These are phyloP conservation scores for Ustilago xerochloae DNA, from an alignment of 1,284 basidiomycete species.

Conservation along the genomic window DNA sequence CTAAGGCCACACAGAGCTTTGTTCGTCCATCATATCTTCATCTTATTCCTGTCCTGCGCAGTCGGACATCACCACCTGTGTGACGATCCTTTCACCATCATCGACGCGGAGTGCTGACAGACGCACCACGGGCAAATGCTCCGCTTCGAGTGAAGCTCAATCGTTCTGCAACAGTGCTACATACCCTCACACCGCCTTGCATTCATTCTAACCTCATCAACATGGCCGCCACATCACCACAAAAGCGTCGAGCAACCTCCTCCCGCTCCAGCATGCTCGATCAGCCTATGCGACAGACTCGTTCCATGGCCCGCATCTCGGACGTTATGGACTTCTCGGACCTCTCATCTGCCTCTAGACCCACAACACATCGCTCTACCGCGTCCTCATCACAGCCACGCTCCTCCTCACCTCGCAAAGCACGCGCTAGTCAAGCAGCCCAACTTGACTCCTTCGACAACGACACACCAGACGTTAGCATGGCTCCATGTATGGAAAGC, in stretches of 20 bases:
- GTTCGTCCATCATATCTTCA: slow-evolving; percentile 13
- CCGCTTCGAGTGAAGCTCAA: background rate
- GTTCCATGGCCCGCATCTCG: slow-evolving; percentile 46
- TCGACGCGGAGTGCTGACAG: too few species aligned
- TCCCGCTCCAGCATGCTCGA: slow-evolving; percentile 18
- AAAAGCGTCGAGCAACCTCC: slow-evolving; percentile 32
- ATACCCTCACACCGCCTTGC: background rate
- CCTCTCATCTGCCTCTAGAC: background rate
- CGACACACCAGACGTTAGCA: slow-evolving; percentile 31
- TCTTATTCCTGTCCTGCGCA: background rate
- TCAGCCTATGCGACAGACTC: slow-evolving; percentile 45
- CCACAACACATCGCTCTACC: background rate
- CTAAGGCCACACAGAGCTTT: too few species aligned
- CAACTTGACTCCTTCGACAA: slow-evolving; percentile 25
- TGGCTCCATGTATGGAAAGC: slow-evolving; percentile 42
- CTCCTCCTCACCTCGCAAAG: slow-evolving; percentile 19
- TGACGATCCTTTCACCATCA: background rate
- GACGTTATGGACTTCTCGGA: slow-evolving; percentile 20
- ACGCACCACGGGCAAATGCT: background rate
- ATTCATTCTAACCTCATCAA: background rate
- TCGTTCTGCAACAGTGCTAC: background rate
- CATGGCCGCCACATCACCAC: slow-evolving; percentile 45
- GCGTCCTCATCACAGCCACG: slow-evolving; percentile 6
- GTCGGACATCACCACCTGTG: too few species aligned
- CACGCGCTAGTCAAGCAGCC: slow-evolving; percentile 20